phyloP scores from a whole-genome alignment of 169 alveolate species.

The Babesia sp. region DNA sequence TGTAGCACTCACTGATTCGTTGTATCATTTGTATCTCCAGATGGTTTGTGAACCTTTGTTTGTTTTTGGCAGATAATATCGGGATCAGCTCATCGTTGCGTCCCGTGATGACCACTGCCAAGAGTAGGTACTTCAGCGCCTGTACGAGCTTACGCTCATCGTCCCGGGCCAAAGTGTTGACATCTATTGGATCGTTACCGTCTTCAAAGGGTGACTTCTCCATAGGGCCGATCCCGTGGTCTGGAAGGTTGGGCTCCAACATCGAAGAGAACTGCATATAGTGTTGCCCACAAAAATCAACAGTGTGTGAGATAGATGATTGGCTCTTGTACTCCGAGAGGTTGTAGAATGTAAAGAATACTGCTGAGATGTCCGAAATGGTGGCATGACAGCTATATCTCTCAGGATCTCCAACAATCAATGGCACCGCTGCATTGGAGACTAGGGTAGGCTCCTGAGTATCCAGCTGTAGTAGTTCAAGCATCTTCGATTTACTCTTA shows the following conservation, averaged over 20 bases:
- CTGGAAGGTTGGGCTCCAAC: slow-evolving; percentile 26
- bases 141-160: slow-evolving; percentile 81
- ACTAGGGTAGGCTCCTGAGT: slow-evolving; percentile 44
- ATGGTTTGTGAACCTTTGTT: slow-evolving; percentile 81
- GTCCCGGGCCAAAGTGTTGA: slow-evolving; percentile 61
- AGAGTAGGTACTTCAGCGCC: slow-evolving; percentile 86
- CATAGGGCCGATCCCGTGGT: not conserved
- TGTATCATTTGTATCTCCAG: slow-evolving; percentile 86
- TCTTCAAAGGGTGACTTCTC: slow-evolving; percentile 28
- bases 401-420: slow-evolving; percentile 60
- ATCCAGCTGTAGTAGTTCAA: slow-evolving; percentile 35
- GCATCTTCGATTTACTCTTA: slow-evolving; percentile 53
- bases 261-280: slow-evolving; percentile 66
- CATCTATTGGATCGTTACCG: slow-evolving; percentile 37
- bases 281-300: slow-evolving; percentile 42
- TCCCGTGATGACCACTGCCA: slow-evolving; percentile 89
- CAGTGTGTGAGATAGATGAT: not conserved
- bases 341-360: slow-evolving; percentile 62
- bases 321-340: slow-evolving; percentile 28
- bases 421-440: slow-evolving; percentile 29
- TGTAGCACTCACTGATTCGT: slow-evolving; percentile 85
- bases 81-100: slow-evolving; percentile 76
- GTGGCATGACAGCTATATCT: slow-evolving; percentile 70
- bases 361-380: slow-evolving; percentile 67
- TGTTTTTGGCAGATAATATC: slow-evolving; percentile 79